Percentiles rank a stretch among this genome's conserved stretches.
phyloP scores from a whole-genome alignment of 495 filamentous ascomycete genomes.

The Aspergillus wentii region DNA sequence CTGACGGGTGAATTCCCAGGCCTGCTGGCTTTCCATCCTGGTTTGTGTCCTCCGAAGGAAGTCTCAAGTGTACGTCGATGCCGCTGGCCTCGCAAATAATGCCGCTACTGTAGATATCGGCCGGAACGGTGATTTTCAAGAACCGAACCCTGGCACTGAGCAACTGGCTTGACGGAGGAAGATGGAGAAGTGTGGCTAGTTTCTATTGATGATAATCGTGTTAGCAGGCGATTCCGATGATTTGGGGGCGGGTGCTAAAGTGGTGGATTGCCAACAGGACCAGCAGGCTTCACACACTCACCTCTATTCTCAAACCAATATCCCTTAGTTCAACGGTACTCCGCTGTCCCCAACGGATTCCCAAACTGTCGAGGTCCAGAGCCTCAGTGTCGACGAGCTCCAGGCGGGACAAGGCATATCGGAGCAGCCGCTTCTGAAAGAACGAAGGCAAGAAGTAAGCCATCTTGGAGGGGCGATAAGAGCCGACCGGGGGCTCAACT shows the following conservation, averaged over 20 bases:
- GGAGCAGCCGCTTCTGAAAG: constrained; percentile 76
- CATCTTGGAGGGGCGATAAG: constrained; percentile 27
- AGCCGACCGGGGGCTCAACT: constrained; percentile 29
- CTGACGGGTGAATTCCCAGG: not conserved
- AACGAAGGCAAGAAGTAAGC: constrained; percentile 65
- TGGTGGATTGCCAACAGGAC: no score
- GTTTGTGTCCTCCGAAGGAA: constrained; percentile 28
- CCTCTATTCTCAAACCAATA: constrained; percentile 70
- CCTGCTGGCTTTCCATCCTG: constrained; percentile 8
- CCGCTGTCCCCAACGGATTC: constrained; percentile 69
- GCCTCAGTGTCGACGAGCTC: constrained; percentile 79
- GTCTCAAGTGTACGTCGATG: constrained; percentile 58
- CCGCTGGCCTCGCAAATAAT: constrained; percentile 76
- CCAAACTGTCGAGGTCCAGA: constrained; percentile 72
- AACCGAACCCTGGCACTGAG: constrained; percentile 63
- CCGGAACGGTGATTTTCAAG: constrained; percentile 72
- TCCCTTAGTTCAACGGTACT: constrained; percentile 77
- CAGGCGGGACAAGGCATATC: constrained; percentile 72
- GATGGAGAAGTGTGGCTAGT: constrained; percentile 63
- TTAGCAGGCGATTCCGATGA: no score
- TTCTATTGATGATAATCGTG: constrained; percentile 50
- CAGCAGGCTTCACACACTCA: no score
- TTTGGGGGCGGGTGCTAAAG: no score
- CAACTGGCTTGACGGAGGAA: constrained; percentile 65
- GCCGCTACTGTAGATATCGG: constrained; percentile 73